Percentiles rank a stretch among this genome's conserved stretches.
Evolutionary conservation across 1,284 basidiomycete genomes (phyloP).

Genomic region (Ustilago esculenta): DNA sequence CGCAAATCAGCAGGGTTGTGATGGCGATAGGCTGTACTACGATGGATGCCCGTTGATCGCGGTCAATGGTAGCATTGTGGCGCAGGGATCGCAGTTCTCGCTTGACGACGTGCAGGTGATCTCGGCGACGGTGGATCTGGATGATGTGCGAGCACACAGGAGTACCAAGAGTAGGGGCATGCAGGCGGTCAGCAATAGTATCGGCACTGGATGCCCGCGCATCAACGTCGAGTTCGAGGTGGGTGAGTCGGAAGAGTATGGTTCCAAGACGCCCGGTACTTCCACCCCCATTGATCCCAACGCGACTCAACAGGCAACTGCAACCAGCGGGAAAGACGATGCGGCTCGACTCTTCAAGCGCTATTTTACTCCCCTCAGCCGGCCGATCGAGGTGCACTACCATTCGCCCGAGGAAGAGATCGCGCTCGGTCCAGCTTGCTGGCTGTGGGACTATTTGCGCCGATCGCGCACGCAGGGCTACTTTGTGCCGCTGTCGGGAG

Average conservation of each 20-base stretch:
- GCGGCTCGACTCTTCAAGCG: conserved; percentile 21
- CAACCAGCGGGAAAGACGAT: neutral
- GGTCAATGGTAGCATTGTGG: conserved; percentile 88
- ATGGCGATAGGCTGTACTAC: conserved; percentile 96
- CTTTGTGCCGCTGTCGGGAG: conserved; percentile 95
- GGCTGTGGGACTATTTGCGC: conserved; percentile 98
- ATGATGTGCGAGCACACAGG: conserved; percentile 89
- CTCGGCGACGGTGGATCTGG: conserved; percentile 91
- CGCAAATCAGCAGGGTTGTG: conserved; percentile 98
- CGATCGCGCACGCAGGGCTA: conserved; percentile 93
- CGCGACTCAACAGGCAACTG: too few species aligned
- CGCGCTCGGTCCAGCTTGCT: conserved; percentile 97
- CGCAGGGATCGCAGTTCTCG: conserved; percentile 96
- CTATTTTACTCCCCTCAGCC: conserved; percentile 38
- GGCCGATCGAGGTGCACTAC: conserved; percentile 74
- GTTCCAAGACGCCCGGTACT: conserved; percentile 35
- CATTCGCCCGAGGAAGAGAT: conserved; percentile 96
- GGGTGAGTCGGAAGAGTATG: conserved; percentile 67
- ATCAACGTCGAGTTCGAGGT: conserved; percentile 70
- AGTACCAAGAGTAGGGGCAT: conserved; percentile 80
- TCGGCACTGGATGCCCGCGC: conserved; percentile 72
- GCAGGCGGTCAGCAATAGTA: conserved; percentile 76
- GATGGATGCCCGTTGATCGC: conserved; percentile 97
- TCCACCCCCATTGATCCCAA: conserved; percentile 25
- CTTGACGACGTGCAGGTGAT: conserved; percentile 94